phyloP scores from a whole-genome alignment of 345 rosid species.

The Syzygium oleosum region DNA sequence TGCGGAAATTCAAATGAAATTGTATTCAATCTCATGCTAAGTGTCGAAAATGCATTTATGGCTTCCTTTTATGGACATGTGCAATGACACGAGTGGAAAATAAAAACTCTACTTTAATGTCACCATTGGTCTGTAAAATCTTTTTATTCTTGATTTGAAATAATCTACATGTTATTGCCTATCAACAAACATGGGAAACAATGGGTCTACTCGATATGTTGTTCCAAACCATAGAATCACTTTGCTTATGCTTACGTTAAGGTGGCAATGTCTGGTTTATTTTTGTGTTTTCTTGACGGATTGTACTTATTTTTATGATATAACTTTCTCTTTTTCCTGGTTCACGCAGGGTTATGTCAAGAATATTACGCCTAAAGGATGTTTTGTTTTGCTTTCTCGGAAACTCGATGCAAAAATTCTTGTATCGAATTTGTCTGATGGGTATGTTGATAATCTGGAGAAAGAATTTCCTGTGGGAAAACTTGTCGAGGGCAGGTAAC shows the following conservation, averaged over 20 bases:
- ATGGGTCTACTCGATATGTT: background rate
- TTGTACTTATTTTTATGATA: background rate
- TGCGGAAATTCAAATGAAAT: background rate
- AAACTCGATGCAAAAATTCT: slow-evolving; percentile 80
- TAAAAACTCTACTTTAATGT: background rate
- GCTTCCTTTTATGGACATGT: background rate
- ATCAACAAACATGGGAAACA: background rate
- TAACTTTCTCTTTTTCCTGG: background rate
- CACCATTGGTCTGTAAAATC: background rate
- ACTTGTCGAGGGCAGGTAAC: slow-evolving; percentile 77
- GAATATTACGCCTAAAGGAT: slow-evolving; percentile 72
- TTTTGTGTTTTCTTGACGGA: background rate
- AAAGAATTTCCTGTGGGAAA: slow-evolving; percentile 83
- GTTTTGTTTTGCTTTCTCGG: slow-evolving; percentile 79
- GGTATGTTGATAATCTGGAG: slow-evolving; percentile 57
- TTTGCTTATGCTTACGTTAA: background rate
- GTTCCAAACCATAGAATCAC: background rate
- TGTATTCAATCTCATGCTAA: background rate
- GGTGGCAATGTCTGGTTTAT: background rate
- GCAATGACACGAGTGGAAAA: background rate
- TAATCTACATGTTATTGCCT: background rate
- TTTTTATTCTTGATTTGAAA: background rate
- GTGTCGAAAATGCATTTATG: background rate
- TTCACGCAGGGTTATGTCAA: slow-evolving; percentile 88
- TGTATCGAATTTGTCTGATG: slow-evolving; percentile 71